phyloP scores from a whole-genome alignment of 495 filamentous ascomycete genomes.

The Aspergillus steynii region DNA sequence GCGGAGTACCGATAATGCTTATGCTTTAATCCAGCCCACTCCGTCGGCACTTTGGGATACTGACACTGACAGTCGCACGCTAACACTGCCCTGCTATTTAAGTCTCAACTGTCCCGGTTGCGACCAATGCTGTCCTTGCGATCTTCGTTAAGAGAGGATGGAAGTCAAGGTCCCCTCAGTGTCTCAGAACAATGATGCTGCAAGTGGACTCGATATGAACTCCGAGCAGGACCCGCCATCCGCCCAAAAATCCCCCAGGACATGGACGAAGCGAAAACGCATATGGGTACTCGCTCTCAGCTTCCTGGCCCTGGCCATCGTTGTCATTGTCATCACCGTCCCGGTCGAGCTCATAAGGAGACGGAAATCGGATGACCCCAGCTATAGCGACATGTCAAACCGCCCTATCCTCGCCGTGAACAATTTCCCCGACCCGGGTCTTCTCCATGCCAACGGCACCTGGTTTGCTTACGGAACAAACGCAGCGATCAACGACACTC shows the following conservation, averaged over 20 bases:
- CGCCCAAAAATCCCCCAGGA: not conserved
- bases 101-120: too few relatives aligned
- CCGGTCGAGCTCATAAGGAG: constrained; percentile 10
- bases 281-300: not conserved
- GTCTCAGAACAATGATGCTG: too few relatives aligned
- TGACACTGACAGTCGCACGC: too few relatives aligned
- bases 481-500: constrained; percentile 21
- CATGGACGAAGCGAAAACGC: constrained; percentile 7
- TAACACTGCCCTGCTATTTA: too few relatives aligned
- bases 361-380: constrained; percentile 17
- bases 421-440: constrained; percentile 41
- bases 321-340: constrained; percentile 9
- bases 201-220: too few relatives aligned
- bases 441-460: constrained; percentile 32
- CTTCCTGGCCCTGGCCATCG: constrained; percentile 1
- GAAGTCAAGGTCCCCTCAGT: too few relatives aligned
- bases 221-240: not conserved
- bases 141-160: too few relatives aligned
- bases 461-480: constrained; percentile 41
- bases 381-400: constrained; percentile 24
- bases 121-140: too few relatives aligned
- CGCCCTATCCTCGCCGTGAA: constrained; percentile 23
- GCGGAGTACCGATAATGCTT: too few relatives aligned
- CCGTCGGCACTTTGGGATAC: too few relatives aligned
- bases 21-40: too few relatives aligned